Evolutionary conservation across 805 yeast genomes (phyloP).

Genomic region (Yarrowia keelungensis): DNA sequence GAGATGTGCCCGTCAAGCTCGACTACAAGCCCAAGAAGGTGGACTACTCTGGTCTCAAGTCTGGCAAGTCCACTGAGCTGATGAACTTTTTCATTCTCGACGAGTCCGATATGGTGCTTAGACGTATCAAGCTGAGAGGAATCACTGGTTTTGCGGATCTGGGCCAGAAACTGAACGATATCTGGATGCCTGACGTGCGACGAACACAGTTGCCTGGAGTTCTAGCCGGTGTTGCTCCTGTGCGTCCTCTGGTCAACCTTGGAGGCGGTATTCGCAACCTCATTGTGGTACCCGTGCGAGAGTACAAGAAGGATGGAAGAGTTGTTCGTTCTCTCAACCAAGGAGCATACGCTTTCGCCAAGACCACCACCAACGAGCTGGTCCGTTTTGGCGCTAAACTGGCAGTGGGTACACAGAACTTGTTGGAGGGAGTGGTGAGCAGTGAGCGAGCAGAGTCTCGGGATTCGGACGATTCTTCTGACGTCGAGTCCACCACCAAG

Average conservation of each 20-base stretch:
- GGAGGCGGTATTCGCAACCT: conserved; percentile 80
- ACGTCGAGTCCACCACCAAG: conserved; percentile 35
- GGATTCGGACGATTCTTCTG: conserved; percentile 45
- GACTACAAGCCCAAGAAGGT: conserved; percentile 93
- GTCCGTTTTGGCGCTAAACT: conserved; percentile 82
- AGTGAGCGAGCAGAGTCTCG: conserved; percentile 66
- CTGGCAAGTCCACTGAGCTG: conserved; percentile 86
- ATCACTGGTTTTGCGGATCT: conserved; percentile 73
- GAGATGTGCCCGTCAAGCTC: conserved; percentile 63
- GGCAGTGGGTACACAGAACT: conserved; percentile 85
- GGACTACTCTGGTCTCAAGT: conserved; percentile 81
- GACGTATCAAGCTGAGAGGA: conserved; percentile 72
- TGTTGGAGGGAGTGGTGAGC: conserved; percentile 81
- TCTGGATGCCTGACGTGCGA: conserved; percentile 89
- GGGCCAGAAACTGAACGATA: conserved; percentile 61
- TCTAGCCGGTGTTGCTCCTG: conserved; percentile 82
- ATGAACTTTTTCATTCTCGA: conserved; percentile 89
- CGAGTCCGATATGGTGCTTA: conserved; percentile 76
- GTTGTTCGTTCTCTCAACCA: conserved; percentile 72
- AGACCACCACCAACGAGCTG: conserved; percentile 79
- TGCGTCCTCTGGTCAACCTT: conserved; percentile 74
- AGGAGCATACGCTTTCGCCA: conserved; percentile 76
- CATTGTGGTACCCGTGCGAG: conserved; percentile 74
- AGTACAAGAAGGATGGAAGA: conserved; percentile 76
- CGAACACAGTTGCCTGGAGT: conserved; percentile 82